Conservation (phyloP, 1,284 basidiomycete species). For the Takashimella tepidaria region DNA sequence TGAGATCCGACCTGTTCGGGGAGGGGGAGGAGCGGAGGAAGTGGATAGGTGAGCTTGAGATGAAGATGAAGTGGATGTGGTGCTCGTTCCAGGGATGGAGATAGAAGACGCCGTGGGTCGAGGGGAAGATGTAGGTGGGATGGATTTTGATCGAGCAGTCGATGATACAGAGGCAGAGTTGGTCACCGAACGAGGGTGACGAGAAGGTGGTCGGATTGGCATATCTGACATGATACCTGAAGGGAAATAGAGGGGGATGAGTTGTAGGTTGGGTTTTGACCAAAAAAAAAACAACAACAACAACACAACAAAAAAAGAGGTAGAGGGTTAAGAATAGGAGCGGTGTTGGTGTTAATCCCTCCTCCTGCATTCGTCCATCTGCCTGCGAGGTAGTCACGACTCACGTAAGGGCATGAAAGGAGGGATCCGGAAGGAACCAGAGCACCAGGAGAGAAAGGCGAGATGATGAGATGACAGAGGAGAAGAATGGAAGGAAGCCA, state of each 20-base stretch:
- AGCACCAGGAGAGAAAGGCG: too few species aligned
- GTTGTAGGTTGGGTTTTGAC: not conserved
- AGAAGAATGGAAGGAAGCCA: too few species aligned
- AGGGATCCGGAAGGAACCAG: too few species aligned
- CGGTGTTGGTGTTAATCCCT: too few species aligned
- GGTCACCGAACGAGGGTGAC: not conserved
- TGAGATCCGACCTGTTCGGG: not conserved
- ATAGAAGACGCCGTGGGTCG: not conserved
- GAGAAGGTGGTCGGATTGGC: conserved; percentile 6
- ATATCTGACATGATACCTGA: conserved; percentile 11
- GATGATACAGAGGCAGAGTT: not conserved
- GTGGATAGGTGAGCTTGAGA: not conserved
- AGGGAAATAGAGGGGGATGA: not conserved
- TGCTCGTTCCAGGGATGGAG: not conserved
- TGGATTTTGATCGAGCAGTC: not conserved
- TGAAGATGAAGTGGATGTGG: too few species aligned
- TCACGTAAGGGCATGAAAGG: too few species aligned
- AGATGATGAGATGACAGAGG: too few species aligned
- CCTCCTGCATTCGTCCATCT: too few species aligned
- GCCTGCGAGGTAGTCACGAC: too few species aligned
- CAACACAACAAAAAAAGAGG: not conserved
- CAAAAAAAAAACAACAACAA: not conserved
- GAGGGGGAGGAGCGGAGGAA: not conserved
- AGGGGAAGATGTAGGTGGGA: not conserved
- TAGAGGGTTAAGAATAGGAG: not conserved